These are phyloP conservation scores for Medicago arabica DNA, from an alignment of 306 rosid species.

Conservation along the genomic window DNA sequence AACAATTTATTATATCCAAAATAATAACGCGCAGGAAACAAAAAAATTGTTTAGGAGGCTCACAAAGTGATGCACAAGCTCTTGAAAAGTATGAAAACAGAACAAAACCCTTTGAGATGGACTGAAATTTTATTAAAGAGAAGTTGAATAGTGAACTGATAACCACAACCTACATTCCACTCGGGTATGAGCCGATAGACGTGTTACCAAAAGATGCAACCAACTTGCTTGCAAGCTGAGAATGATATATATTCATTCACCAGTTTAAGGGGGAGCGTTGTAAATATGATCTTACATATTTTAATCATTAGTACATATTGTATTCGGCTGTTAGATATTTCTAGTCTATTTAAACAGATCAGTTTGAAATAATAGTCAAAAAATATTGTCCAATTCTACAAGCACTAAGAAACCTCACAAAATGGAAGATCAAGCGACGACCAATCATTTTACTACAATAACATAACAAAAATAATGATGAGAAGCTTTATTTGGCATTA, in stretches of 20 bases:
- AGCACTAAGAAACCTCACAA: background rate
- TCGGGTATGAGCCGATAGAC: background rate
- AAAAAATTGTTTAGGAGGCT: background rate
- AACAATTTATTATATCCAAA: background rate
- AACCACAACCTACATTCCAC: background rate
- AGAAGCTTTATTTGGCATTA: background rate
- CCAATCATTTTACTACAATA: background rate
- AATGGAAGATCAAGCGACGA: background rate
- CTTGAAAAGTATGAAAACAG: no score
- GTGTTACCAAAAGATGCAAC: background rate
- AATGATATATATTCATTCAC: background rate
- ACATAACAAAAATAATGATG: background rate
- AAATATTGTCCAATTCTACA: background rate
- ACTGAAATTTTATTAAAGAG: no score
- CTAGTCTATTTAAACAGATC: background rate
- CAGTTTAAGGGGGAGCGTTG: background rate
- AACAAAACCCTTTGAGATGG: no score
- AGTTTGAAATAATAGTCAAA: background rate
- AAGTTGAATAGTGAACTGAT: background rate
- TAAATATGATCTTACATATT: background rate
- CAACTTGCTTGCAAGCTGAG: background rate
- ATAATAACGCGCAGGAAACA: background rate
- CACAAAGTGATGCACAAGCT: no score
- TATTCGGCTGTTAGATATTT: background rate
- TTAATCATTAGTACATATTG: background rate